These are phyloP conservation scores for Chlorella sp. DNA, from an alignment of 139 green algal species.

Conservation along the genomic window DNA sequence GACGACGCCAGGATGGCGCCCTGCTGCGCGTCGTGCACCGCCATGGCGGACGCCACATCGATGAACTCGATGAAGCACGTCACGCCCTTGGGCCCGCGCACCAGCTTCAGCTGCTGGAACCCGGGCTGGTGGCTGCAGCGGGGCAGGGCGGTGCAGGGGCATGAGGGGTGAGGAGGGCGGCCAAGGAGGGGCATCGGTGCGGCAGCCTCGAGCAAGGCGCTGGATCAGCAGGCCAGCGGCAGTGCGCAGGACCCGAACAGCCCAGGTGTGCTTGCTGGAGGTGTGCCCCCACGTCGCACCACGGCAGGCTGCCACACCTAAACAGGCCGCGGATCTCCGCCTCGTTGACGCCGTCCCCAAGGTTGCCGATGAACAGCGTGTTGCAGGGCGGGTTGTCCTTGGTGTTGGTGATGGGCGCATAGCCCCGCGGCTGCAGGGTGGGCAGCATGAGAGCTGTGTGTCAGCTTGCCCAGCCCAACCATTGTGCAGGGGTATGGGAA, in stretches of 20 bases:
- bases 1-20: constrained; percentile 76
- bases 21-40: constrained; percentile 73
- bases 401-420: constrained; percentile 75
- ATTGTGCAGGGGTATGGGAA: too few relatives aligned
- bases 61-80: constrained; percentile 92
- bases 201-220: too few relatives aligned
- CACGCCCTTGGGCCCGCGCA: constrained; percentile 57
- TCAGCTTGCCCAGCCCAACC: too few relatives aligned
- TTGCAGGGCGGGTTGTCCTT: constrained; percentile 95
- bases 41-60: constrained; percentile 71
- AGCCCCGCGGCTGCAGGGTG: constrained; percentile 36
- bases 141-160: background rate
- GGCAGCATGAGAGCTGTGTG: too few relatives aligned
- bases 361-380: constrained; percentile 95
- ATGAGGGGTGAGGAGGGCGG: background rate
- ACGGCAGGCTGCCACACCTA: background rate
- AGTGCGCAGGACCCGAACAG: background rate
- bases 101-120: constrained; percentile 88
- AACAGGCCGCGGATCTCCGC: constrained; percentile 78
- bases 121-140: constrained; percentile 57
- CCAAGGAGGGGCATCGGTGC: background rate
- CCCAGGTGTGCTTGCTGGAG: too few relatives aligned
- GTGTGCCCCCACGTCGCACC: background rate
- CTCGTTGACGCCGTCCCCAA: constrained; percentile 67
- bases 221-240: background rate